Conservation (phyloP, 2,329 filamentous ascomycete genomes). For the Pseudogymnoascus sp. region DNA sequence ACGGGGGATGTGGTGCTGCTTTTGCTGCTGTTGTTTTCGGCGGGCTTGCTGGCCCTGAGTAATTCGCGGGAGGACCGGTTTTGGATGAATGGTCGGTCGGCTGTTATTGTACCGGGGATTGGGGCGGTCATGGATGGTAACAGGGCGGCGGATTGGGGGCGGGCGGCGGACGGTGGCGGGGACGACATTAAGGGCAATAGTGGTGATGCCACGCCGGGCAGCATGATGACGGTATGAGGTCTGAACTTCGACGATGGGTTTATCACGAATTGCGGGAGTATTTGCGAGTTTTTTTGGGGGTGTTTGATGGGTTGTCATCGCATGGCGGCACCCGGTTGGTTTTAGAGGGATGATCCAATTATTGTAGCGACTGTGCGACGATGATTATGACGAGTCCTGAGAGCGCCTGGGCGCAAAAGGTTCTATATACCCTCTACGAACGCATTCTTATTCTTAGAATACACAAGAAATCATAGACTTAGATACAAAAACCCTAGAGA, state of each 20-base stretch:
- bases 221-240: not conserved
- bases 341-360: not conserved
- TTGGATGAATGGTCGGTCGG: slow-evolving; percentile 42
- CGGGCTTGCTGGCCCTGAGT: slow-evolving; percentile 44
- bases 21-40: slow-evolving; percentile 42
- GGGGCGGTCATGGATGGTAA: not conserved
- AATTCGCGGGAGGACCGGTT: slow-evolving; percentile 42
- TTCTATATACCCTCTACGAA: not conserved
- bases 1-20: slow-evolving; percentile 44
- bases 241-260: not conserved
- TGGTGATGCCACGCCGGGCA: not conserved
- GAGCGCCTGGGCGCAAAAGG: not conserved
- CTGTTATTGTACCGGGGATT: slow-evolving; percentile 15
- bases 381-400: not conserved
- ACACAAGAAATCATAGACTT: not conserved
- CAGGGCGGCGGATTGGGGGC: not conserved
- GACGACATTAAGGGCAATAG: not conserved
- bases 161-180: not conserved
- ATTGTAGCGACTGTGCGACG: not conserved
- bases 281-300: not conserved
- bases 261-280: not conserved
- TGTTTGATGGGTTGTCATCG: not conserved
- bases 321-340: not conserved
- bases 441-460: not conserved
- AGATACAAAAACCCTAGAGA: not conserved